A percentile compares a stretch with the other conserved stretches of the same genome.
Conservation (phyloP, 1,284 basidiomycete genomes). For the Fomitopsis schrenkii region DNA sequence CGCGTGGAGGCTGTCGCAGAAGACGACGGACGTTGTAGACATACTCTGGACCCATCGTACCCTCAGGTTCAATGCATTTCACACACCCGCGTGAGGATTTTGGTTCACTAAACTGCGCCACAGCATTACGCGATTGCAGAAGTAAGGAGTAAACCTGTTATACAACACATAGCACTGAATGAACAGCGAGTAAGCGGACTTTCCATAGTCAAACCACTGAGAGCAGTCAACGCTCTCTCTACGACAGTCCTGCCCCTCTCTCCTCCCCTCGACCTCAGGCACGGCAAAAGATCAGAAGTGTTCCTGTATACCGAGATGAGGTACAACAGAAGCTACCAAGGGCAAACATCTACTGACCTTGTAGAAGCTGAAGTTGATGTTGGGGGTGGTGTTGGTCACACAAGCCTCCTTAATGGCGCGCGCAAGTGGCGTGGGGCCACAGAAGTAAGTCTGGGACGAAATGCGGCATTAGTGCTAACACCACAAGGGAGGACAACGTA, state of each 20-base stretch:
- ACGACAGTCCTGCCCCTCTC: background rate
- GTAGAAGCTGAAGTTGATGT: constrained; percentile 75
- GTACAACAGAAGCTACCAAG: background rate
- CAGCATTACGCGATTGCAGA: background rate
- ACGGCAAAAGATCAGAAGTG: constrained; percentile 44
- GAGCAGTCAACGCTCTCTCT: background rate
- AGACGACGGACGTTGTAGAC: background rate
- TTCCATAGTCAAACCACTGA: background rate
- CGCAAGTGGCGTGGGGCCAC: constrained; percentile 71
- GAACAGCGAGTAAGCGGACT: background rate
- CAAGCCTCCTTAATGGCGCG: constrained; percentile 73
- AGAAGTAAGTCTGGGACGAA: constrained; percentile 71
- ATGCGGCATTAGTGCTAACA: constrained; percentile 3
- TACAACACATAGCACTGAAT: background rate
- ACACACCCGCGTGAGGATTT: background rate
- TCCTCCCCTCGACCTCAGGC: background rate
- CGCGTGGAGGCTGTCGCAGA: background rate
- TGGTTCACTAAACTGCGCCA: background rate
- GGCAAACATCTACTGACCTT: constrained; percentile 43
- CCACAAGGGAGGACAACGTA: background rate
- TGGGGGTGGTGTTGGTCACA: constrained; percentile 45
- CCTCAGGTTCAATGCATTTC: background rate
- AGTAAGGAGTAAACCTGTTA: background rate
- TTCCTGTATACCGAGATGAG: constrained; percentile 37
- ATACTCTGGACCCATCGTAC: background rate